These are phyloP conservation scores for Talaromyces sp. DNA, from an alignment of 2,329 filamentous ascomycete species.

Conservation along the genomic window DNA sequence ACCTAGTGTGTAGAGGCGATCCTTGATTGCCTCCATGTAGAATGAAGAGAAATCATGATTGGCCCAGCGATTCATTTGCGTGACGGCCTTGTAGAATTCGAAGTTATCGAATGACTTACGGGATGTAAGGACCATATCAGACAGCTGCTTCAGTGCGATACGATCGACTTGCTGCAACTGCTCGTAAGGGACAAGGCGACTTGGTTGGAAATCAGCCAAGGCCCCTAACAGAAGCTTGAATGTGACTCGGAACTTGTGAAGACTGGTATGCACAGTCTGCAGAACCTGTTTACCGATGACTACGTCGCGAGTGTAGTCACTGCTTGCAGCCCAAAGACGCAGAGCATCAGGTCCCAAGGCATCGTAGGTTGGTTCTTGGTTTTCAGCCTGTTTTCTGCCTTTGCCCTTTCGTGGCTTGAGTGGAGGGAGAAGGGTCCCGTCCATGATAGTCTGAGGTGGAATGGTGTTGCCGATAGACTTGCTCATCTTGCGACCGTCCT, in stretches of 20 bases:
- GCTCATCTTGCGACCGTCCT: constrained; percentile 95
- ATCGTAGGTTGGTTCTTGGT: constrained; percentile 56
- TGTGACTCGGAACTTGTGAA: constrained; percentile 86
- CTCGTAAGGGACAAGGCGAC: constrained; percentile 41
- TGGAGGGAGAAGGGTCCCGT: constrained; percentile 74
- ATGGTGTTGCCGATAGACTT: constrained; percentile 93
- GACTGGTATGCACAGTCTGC: constrained; percentile 70
- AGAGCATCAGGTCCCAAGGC: constrained; percentile 83
- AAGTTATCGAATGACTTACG: constrained; percentile 67
- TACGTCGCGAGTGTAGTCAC: constrained; percentile 88
- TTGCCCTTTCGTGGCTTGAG: constrained; percentile 65
- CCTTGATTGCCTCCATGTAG: constrained; percentile 91
- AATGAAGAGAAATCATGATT: constrained; percentile 84
- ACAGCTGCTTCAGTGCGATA: constrained; percentile 76
- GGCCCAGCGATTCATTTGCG: constrained; percentile 77
- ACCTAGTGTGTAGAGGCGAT: constrained; percentile 83
- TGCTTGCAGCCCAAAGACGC: constrained; percentile 86
- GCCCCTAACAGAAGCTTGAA: constrained; percentile 89
- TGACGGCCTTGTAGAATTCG: constrained; percentile 80
- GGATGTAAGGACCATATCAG: constrained; percentile 66
- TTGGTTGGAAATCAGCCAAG: constrained; percentile 59
- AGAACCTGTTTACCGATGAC: constrained; percentile 78
- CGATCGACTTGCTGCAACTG: constrained; percentile 67
- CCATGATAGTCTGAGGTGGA: constrained; percentile 78
- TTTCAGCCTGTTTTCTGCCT: constrained; percentile 46